These are phyloP conservation scores for Aphanomyces invadans DNA, from an alignment of 352 stramenopile genomes.

Conservation along the genomic window DNA sequence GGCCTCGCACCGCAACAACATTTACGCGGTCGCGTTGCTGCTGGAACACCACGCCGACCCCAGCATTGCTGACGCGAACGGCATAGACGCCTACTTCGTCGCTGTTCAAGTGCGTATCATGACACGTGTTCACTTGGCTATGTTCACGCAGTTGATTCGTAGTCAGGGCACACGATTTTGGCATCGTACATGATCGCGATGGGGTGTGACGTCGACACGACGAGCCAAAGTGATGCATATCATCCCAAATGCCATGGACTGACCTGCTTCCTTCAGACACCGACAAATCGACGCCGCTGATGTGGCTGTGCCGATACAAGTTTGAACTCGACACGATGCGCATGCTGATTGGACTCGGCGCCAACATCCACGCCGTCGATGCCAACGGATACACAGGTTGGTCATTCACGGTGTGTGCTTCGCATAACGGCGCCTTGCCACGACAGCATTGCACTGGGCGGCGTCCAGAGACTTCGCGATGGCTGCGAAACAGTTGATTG, in stretches of 20 bases:
- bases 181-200: slow-evolving; percentile 71
- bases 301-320: slow-evolving; percentile 59
- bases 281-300: slow-evolving; percentile 47
- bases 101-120: slow-evolving; percentile 39
- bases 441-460: slow-evolving; percentile 53
- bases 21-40: slow-evolving; percentile 69
- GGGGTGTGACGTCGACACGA: slow-evolving; percentile 52
- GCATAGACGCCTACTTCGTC: slow-evolving; percentile 56
- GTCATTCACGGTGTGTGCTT: too few species aligned
- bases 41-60: slow-evolving; percentile 51
- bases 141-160: too few species aligned
- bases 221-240: slow-evolving; percentile 33
- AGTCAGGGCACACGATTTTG: slow-evolving; percentile 54
- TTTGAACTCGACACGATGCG: slow-evolving; percentile 77
- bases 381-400: slow-evolving; percentile 59
- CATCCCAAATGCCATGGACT: not conserved
- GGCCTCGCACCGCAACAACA: slow-evolving; percentile 65
- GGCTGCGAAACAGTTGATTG: slow-evolving; percentile 60
- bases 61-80: slow-evolving; percentile 39
- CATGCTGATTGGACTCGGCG: slow-evolving; percentile 69
- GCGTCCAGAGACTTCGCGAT: slow-evolving; percentile 50
- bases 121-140: not conserved
- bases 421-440: not conserved
- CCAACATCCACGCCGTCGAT: slow-evolving; percentile 45
- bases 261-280: slow-evolving; percentile 26